Evolutionary conservation across 2,329 filamentous ascomycete species (phyloP).

Genomic region (Colletotrichum tropicale): DNA sequence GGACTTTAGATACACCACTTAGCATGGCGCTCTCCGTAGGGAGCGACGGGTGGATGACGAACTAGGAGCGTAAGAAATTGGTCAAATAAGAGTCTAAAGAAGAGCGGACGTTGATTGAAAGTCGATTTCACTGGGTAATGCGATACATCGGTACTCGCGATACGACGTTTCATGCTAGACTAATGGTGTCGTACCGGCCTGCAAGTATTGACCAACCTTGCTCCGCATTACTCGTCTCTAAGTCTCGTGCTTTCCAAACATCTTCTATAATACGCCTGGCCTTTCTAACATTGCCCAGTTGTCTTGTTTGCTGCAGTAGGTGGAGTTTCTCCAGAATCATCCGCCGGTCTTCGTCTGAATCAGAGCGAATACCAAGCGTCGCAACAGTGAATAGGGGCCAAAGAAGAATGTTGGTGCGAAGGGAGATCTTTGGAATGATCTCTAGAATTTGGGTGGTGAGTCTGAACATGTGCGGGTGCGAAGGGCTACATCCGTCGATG

Average conservation of each 20-base stretch:
- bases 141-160: neutral
- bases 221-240: neutral
- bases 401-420: neutral
- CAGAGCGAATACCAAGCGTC: neutral
- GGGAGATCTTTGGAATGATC: neutral
- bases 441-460: neutral
- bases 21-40: neutral
- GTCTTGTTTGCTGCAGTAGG: neutral
- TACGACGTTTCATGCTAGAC: neutral
- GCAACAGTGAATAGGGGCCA: neutral
- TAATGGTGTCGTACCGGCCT: neutral
- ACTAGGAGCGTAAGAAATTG: neutral
- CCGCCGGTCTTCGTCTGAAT: slow-evolving; percentile 11
- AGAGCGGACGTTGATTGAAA: neutral
- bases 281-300: neutral
- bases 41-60: neutral
- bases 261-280: neutral
- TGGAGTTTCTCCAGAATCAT: neutral
- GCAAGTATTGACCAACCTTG: neutral
- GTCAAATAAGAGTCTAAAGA: neutral
- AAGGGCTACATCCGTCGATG: neutral
- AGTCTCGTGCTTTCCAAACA: neutral
- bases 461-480: neutral
- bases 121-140: neutral
- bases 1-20: neutral